Evolutionary conservation across 2,329 filamentous ascomycete species (phyloP).

Genomic region (Neopestalotiopsis clavispora): DNA sequence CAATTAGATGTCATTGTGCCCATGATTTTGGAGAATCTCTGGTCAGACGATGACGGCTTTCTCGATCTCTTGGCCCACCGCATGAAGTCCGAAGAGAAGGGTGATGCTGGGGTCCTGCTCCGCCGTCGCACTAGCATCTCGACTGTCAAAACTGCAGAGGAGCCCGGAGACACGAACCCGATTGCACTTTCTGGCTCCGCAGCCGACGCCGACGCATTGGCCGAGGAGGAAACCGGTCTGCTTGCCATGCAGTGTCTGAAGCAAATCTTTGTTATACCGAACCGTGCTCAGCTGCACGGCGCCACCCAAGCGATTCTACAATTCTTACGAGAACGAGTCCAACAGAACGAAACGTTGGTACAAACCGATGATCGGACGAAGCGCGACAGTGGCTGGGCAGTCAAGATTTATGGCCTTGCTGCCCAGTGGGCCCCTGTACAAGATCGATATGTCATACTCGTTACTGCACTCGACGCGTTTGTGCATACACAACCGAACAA

Average conservation of each 20-base stretch:
- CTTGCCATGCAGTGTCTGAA: slow-evolving; percentile 86
- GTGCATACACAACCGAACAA: slow-evolving; percentile 71
- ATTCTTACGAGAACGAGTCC: slow-evolving; percentile 70
- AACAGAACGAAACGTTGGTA: slow-evolving; percentile 58
- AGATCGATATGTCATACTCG: slow-evolving; percentile 87
- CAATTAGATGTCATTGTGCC: slow-evolving; percentile 83
- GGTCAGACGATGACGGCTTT: slow-evolving; percentile 73
- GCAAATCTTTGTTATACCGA: slow-evolving; percentile 83
- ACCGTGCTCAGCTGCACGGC: slow-evolving; percentile 78
- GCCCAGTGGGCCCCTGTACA: slow-evolving; percentile 92
- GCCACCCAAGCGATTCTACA: slow-evolving; percentile 76
- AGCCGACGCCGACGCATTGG: slow-evolving; percentile 85
- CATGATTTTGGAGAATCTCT: slow-evolving; percentile 85
- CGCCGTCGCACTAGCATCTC: slow-evolving; percentile 78
- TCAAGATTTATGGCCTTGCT: slow-evolving; percentile 78
- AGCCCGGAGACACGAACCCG: slow-evolving; percentile 65
- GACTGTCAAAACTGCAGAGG: slow-evolving; percentile 75
- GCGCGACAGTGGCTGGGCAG: slow-evolving; percentile 73
- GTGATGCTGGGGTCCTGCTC: slow-evolving; percentile 66
- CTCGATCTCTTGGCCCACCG: slow-evolving; percentile 71
- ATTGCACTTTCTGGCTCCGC: slow-evolving; percentile 80
- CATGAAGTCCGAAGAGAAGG: slow-evolving; percentile 70
- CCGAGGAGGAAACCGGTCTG: slow-evolving; percentile 86
- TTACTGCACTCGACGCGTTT: slow-evolving; percentile 80
- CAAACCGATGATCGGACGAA: slow-evolving; percentile 47